Evolutionary conservation across 495 filamentous ascomycete species (phyloP).

Genomic region (Hypoxylon rickii): DNA sequence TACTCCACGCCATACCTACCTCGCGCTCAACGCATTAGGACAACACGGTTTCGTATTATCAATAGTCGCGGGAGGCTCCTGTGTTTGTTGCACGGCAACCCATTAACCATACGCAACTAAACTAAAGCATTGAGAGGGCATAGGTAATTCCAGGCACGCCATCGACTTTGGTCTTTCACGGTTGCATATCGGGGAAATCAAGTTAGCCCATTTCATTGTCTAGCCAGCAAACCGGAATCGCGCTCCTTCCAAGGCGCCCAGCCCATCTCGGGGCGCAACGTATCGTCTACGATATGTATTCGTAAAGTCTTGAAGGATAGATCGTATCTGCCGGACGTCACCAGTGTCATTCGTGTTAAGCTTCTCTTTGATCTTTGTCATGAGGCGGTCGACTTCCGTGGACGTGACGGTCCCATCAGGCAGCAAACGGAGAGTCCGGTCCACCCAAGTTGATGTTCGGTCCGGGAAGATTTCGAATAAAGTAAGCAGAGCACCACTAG

Average conservation of each 20-base stretch:
- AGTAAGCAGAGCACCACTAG: conserved; percentile 84
- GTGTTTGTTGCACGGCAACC: not conserved
- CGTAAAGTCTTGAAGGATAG: conserved; percentile 93
- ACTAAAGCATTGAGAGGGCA: not conserved
- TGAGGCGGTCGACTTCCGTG: conserved; percentile 63
- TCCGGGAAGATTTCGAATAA: conserved; percentile 86
- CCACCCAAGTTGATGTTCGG: conserved; percentile 77
- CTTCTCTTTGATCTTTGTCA: conserved; percentile 67
- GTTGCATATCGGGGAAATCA: not conserved
- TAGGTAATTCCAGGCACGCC: not conserved
- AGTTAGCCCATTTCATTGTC: not conserved
- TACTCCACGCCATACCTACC: conserved; percentile 18
- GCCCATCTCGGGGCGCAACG: conserved; percentile 88
- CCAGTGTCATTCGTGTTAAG: conserved; percentile 67
- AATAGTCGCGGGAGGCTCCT: not conserved
- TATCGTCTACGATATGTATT: conserved; percentile 91
- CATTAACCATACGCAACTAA: not conserved
- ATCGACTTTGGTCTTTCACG: not conserved
- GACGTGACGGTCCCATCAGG: conserved; percentile 77
- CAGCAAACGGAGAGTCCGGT: conserved; percentile 78
- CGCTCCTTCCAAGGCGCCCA: conserved; percentile 81
- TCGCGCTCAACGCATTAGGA: conserved; percentile 13
- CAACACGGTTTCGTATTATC: not conserved
- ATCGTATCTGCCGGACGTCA: conserved; percentile 73
- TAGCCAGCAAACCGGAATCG: conserved; percentile 81